Conservation (phyloP, 2,329 filamentous ascomycete species). For the Cladosporium cucumerinum region DNA sequence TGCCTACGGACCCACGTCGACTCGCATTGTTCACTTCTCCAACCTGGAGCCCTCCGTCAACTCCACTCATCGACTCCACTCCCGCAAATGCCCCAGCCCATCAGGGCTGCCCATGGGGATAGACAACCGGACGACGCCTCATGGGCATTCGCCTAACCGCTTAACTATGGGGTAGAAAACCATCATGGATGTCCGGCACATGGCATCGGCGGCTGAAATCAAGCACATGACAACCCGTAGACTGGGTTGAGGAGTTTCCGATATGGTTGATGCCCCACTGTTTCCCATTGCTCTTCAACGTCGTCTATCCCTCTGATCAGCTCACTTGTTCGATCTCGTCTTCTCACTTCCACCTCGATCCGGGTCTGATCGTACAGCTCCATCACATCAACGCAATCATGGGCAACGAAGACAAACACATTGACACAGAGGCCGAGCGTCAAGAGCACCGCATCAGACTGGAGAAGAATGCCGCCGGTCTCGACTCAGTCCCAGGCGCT, state of each 20-base stretch:
- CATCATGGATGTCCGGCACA: conserved; percentile 7
- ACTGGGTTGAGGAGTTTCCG: background rate
- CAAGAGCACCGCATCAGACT: conserved; percentile 14
- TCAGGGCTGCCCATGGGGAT: conserved; percentile 5
- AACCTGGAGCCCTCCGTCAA: background rate
- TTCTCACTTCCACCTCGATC: background rate
- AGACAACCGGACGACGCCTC: background rate
- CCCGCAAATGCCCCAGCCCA: conserved; percentile 14
- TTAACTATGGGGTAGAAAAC: background rate
- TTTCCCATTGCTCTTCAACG: conserved; percentile 4
- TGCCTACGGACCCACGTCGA: background rate
- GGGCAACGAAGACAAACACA: conserved; percentile 5
- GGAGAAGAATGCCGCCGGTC: conserved; percentile 7
- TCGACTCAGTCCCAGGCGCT: background rate
- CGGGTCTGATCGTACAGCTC: background rate
- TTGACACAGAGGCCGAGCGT: conserved; percentile 7
- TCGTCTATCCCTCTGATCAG: conserved; percentile 2
- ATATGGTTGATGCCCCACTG: background rate
- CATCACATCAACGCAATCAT: background rate
- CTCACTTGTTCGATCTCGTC: background rate
- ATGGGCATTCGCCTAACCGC: background rate
- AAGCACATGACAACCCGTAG: background rate
- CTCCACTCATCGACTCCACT: conserved; percentile 7
- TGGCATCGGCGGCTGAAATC: background rate
- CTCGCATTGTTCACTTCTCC: conserved; percentile 4